Evolutionary conservation across 78 protist species (phyloP).

Genomic region (Planoprotostelium fungivorum): DNA sequence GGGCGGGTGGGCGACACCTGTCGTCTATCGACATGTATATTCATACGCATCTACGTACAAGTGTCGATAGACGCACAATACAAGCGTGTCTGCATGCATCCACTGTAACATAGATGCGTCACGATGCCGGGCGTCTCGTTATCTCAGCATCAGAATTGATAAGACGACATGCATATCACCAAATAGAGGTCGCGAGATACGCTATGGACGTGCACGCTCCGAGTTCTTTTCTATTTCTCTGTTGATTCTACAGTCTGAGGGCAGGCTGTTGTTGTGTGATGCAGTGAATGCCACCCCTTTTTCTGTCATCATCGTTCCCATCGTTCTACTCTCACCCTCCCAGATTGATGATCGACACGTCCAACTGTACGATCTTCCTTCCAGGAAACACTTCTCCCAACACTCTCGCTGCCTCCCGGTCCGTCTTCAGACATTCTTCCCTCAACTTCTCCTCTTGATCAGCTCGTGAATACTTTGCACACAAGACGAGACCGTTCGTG

Average conservation of each 20-base stretch:
- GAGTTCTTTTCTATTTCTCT: too few species aligned
- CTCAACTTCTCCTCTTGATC: not conserved
- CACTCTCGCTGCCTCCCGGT: not conserved
- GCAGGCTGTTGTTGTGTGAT: slow-evolving; percentile 27
- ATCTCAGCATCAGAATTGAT: too few species aligned
- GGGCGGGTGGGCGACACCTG: too few species aligned
- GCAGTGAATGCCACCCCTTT: slow-evolving; percentile 23
- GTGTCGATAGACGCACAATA: too few species aligned
- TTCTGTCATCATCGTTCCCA: not conserved
- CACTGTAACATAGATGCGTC: too few species aligned
- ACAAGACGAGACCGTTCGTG: slow-evolving; percentile 9
- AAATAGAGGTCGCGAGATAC: too few species aligned
- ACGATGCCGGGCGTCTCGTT: too few species aligned
- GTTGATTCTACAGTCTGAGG: not conserved
- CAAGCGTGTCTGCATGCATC: too few species aligned
- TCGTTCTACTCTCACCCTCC: not conserved
- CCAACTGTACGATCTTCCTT: not conserved
- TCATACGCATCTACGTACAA: too few species aligned
- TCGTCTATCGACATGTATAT: too few species aligned
- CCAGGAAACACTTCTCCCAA: slow-evolving; percentile 4
- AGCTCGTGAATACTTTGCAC: slow-evolving; percentile 1
- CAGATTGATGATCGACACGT: not conserved
- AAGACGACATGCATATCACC: too few species aligned
- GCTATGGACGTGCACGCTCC: too few species aligned
- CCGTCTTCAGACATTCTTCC: slow-evolving; percentile 6